Evolutionary conservation across 2,329 filamentous ascomycete species (phyloP), one percentile per base, ranked within the genome.

Genomic region (Calonectria montana): DNA sequence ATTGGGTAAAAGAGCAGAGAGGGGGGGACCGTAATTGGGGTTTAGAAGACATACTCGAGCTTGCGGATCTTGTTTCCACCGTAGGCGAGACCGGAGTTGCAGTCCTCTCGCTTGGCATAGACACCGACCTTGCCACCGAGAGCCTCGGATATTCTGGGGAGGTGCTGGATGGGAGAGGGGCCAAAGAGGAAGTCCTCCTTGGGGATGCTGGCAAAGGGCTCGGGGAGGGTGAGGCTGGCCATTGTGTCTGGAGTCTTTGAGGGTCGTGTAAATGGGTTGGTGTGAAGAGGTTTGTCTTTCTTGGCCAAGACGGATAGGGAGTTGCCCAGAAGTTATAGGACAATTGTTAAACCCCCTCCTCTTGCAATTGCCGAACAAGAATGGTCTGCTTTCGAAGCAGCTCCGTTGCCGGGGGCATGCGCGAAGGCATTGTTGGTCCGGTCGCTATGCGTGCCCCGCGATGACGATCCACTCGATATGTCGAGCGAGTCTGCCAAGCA

Each of bases 31-130:
- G 18, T 2, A 21, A 8, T 21, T 59, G 27, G 13, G n/a, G 12
- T 47, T 21, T 23, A 15, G 21, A 41, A 13, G 35, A 65, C 73
- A 16, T 80, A 90, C 86, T 94, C 92, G 2, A 94, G 86, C 81
- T 94, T 94, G 70, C 92, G 87, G 35, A 89, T 90, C 83, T 94
- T 94, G 84, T 94, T 94, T 65, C 91, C 92, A 43, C 92, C 92
- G 77, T 88, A 93, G 3, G 91, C 91, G 21, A 93, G 87, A 0
- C 89, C 90, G 2, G 91, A 92, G 83, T 92, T 93, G 79, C 91
- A 90, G 83, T 94, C 93, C 75, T 94, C 92, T 63, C 92, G 88
- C 83, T 94, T 94, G 65, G 92, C 92, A 79, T 91, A 94, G 74
- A 94, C 88, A 23, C 87, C 85, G 47, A 93, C 89, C 76, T 87